Evolutionary conservation across 2,329 filamentous ascomycete genomes (phyloP).

Genomic region (Cercospora sesami): DNA sequence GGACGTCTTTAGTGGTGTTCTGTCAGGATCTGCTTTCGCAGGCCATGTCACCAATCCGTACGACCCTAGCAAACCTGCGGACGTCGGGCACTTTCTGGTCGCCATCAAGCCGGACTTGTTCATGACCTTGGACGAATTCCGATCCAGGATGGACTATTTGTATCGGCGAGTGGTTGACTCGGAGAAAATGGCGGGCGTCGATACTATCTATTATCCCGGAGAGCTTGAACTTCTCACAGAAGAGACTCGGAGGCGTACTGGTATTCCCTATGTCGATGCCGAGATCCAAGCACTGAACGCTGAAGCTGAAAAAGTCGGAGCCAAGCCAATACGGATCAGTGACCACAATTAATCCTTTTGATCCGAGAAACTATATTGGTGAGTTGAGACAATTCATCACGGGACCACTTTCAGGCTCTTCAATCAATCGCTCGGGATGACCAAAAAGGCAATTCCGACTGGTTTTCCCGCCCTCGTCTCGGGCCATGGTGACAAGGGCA

Average conservation of each 20-base stretch:
- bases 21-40: constrained; percentile 76
- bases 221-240: constrained; percentile 57
- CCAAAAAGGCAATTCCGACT: neutral
- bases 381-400: neutral
- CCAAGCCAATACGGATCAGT: constrained; percentile 15
- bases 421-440: neutral
- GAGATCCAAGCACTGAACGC: constrained; percentile 53
- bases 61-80: constrained; percentile 55
- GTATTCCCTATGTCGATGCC: constrained; percentile 52
- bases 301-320: constrained; percentile 51
- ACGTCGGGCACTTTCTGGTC: constrained; percentile 42
- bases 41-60: constrained; percentile 76
- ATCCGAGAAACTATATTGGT: neutral
- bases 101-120: constrained; percentile 43
- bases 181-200: constrained; percentile 56
- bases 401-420: neutral
- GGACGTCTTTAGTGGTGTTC: constrained; percentile 80
- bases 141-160: constrained; percentile 56
- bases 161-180: constrained; percentile 55
- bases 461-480: neutral
- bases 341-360: neutral
- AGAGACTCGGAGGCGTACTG: constrained; percentile 44
- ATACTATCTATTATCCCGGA: constrained; percentile 59
- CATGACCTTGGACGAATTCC: constrained; percentile 39
- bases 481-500: neutral